Percentiles rank a stretch among this genome's conserved stretches.
These are phyloP conservation scores for Candida lessepsii DNA, from an alignment of 805 yeast genomes.

Conservation along the genomic window DNA sequence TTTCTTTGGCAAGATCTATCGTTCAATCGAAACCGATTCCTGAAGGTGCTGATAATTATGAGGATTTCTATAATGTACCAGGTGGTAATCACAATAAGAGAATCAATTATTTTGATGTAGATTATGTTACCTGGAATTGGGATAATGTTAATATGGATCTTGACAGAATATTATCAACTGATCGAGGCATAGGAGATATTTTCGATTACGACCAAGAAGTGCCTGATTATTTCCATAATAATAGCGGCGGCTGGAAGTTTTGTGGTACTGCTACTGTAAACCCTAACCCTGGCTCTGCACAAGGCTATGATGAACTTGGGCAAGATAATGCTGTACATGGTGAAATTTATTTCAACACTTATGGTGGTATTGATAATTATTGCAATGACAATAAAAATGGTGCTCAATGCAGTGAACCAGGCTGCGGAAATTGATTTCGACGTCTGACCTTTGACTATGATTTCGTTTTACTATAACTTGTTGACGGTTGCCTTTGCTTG, in stretches of 20 bases:
- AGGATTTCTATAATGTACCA: not conserved
- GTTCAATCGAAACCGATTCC: not conserved
- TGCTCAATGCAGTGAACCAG: not conserved
- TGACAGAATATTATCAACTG: not conserved
- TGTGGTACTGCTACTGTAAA: not conserved
- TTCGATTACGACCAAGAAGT: not conserved
- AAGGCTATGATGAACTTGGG: not conserved
- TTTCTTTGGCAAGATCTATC: not conserved
- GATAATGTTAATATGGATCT: not conserved
- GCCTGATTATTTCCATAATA: not conserved
- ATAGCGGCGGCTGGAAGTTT: not conserved
- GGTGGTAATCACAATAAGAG: not conserved
- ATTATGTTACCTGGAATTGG: not conserved
- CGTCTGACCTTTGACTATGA: not conserved
- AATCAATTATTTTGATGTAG: not conserved
- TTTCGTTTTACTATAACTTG: not conserved
- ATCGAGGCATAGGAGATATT: not conserved
- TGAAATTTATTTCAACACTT: not conserved
- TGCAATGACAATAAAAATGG: not conserved
- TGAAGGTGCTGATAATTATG: not conserved
- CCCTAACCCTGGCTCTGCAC: not conserved
- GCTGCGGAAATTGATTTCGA: too few relatives aligned
- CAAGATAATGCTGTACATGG: not conserved
- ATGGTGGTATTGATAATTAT: slow-evolving; percentile 2
- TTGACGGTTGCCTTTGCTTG: not conserved